phyloP scores from a whole-genome alignment of 192 early-diverging fungal genomes.

The Spizellomyces punctatus region DNA sequence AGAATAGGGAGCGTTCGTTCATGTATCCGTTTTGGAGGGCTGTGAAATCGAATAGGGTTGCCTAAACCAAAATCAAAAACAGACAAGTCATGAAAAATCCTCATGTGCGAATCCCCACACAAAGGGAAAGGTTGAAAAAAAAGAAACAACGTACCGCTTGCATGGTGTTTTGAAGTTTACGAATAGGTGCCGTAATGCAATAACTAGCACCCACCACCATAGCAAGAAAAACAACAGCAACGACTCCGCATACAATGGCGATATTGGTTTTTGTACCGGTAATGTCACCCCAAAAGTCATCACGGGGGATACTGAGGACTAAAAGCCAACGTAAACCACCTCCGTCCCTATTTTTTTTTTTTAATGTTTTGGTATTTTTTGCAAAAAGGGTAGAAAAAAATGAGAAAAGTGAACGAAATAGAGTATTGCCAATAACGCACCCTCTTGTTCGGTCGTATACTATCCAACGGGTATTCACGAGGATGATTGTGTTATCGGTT shows the following conservation, averaged over 20 bases:
- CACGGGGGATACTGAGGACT: neutral
- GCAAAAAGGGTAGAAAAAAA: too few relatives aligned
- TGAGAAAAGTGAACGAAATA: too few relatives aligned
- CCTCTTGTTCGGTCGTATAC: too few relatives aligned
- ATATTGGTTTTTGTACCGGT: neutral
- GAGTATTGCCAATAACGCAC: too few relatives aligned
- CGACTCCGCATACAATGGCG: neutral
- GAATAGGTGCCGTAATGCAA: neutral
- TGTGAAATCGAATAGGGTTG: conserved; percentile 11
- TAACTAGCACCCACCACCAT: neutral
- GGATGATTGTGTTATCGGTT: too few relatives aligned
- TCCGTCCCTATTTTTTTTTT: neutral
- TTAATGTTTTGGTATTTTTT: neutral
- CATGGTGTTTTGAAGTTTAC: conserved; percentile 1
- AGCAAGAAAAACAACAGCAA: neutral
- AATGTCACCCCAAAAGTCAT: neutral
- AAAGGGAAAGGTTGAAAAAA: too few relatives aligned
- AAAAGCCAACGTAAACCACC: conserved; percentile 11
- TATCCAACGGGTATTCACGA: too few relatives aligned
- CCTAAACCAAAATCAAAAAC: neutral
- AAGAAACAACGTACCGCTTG: neutral
- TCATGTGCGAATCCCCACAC: too few relatives aligned
- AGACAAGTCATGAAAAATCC: too few relatives aligned
- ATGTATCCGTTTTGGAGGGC: conserved; percentile 8
- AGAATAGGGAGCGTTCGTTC: neutral